Evolutionary conservation across 352 stramenopile species (phyloP).

Genomic region (Globisporangium paddicum): DNA sequence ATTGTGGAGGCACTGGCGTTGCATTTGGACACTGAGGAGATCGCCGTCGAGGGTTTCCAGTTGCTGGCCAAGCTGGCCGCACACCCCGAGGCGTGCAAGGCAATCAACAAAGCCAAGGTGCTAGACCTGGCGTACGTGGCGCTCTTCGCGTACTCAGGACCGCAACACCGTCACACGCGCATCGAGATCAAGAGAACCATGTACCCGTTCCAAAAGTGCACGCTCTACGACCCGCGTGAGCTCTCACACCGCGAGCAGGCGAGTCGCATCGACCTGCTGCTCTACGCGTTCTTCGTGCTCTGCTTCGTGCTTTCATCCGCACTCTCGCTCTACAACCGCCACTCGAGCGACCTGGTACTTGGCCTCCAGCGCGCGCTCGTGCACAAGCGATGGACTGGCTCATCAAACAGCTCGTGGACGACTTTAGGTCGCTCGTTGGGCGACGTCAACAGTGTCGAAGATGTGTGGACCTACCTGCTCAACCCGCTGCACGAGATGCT

Average conservation of each 20-base stretch:
- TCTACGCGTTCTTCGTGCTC: constrained; percentile 44
- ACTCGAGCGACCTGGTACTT: constrained; percentile 32
- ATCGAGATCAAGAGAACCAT: constrained; percentile 59
- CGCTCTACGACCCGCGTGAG: constrained; percentile 50
- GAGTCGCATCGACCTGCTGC: constrained; percentile 30
- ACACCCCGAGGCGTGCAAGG: constrained; percentile 36
- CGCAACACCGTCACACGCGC: constrained; percentile 58
- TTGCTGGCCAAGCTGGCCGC: constrained; percentile 47
- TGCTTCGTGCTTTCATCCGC: constrained; percentile 39
- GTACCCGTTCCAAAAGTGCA: constrained; percentile 65
- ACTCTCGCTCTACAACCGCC: constrained; percentile 37
- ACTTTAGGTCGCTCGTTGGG: constrained; percentile 16
- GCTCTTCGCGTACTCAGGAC: constrained; percentile 58
- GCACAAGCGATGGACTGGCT: neutral
- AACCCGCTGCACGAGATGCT: constrained; percentile 33
- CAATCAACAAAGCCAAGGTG: constrained; percentile 60
- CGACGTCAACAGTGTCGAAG: constrained; percentile 30
- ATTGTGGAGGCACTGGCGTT: constrained; percentile 62
- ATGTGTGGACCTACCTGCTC: constrained; percentile 55
- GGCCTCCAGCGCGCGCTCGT: constrained; percentile 22
- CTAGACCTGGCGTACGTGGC: constrained; percentile 69
- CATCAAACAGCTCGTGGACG: neutral
- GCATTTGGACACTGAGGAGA: constrained; percentile 71
- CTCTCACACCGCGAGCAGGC: constrained; percentile 39
- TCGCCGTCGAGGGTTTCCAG: constrained; percentile 70